These are phyloP conservation scores for Catharanthus roseus DNA, from an alignment of 257 asterid genomes.

Conservation along the genomic window DNA sequence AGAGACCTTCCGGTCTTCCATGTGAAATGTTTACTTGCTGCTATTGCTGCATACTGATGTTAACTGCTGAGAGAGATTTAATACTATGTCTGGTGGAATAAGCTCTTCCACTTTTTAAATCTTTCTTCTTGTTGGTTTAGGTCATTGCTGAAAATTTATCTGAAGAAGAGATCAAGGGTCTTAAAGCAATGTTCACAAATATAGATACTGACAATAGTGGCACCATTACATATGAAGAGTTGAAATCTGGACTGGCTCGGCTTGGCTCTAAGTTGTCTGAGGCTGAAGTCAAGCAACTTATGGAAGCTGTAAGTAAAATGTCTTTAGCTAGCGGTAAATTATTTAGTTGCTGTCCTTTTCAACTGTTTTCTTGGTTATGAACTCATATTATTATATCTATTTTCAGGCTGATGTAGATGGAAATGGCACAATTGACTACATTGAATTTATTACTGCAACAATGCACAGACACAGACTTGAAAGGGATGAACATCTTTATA, in stretches of 20 bases:
- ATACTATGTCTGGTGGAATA: background rate
- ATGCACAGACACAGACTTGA: constrained; percentile 94
- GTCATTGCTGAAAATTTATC: constrained; percentile 87
- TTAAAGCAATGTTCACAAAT: constrained; percentile 66
- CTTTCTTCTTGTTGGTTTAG: constrained; percentile 28
- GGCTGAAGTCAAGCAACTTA: constrained; percentile 75
- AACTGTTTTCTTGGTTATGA: constrained; percentile 9
- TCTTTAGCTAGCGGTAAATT: background rate
- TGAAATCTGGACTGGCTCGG: constrained; percentile 78
- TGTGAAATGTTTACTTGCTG: background rate
- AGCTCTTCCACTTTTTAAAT: background rate
- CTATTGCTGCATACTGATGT: background rate
- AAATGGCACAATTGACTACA: constrained; percentile 84
- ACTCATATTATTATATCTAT: constrained; percentile 1
- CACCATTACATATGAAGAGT: constrained; percentile 78
- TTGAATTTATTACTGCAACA: constrained; percentile 87
- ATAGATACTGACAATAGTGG: constrained; percentile 84
- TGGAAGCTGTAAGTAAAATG: constrained; percentile 73
- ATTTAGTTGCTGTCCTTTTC: background rate
- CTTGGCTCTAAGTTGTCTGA: constrained; percentile 82
- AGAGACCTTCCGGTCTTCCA: too few relatives aligned
- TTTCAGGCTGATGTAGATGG: constrained; percentile 97
- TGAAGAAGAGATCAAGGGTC: constrained; percentile 88
- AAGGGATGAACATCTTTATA: constrained; percentile 75
- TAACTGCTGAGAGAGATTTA: background rate